These are phyloP conservation scores for Ceratocystis diversiconidia DNA, from an alignment of 2,329 filamentous ascomycete genomes.

Conservation along the genomic window DNA sequence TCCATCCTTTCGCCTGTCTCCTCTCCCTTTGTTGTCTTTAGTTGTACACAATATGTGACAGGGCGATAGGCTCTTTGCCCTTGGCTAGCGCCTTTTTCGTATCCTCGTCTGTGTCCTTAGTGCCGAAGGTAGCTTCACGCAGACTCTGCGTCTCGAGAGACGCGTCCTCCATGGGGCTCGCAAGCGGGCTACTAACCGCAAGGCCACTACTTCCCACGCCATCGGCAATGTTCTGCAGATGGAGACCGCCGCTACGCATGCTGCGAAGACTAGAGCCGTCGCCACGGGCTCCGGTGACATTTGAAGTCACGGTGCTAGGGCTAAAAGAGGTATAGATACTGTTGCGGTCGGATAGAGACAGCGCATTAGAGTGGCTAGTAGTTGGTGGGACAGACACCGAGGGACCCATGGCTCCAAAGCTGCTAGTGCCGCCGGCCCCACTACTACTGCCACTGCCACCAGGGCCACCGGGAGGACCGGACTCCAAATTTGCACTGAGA, in stretches of 20 bases:
- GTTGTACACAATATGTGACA: slow-evolving; percentile 8
- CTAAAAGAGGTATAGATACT: slow-evolving; percentile 64
- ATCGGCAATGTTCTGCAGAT: slow-evolving; percentile 63
- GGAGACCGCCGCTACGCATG: slow-evolving; percentile 53
- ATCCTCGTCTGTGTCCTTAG: not conserved
- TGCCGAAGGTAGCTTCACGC: not conserved
- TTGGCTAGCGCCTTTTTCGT: not conserved
- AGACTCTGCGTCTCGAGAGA: not conserved
- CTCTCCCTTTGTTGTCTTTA: not conserved
- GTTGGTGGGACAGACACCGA: slow-evolving; percentile 46
- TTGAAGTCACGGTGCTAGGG: not conserved
- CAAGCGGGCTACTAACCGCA: slow-evolving; percentile 41
- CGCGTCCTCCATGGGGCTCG: slow-evolving; percentile 36
- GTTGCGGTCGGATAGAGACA: slow-evolving; percentile 28
- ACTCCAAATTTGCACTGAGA: slow-evolving; percentile 50
- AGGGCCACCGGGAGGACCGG: not conserved
- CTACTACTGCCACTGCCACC: not conserved
- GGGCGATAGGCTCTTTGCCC: not conserved
- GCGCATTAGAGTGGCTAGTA: slow-evolving; percentile 64
- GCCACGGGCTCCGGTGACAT: slow-evolving; percentile 25
- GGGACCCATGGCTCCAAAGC: slow-evolving; percentile 19
- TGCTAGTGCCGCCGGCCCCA: not conserved
- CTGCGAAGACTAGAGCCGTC: slow-evolving; percentile 70
- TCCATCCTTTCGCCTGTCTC: not conserved
- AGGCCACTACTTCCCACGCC: slow-evolving; percentile 62